Base-by-base conservation (phyloP, 2,329 filamentous ascomycete species). In the Fusarium caatingaense region DNA sequence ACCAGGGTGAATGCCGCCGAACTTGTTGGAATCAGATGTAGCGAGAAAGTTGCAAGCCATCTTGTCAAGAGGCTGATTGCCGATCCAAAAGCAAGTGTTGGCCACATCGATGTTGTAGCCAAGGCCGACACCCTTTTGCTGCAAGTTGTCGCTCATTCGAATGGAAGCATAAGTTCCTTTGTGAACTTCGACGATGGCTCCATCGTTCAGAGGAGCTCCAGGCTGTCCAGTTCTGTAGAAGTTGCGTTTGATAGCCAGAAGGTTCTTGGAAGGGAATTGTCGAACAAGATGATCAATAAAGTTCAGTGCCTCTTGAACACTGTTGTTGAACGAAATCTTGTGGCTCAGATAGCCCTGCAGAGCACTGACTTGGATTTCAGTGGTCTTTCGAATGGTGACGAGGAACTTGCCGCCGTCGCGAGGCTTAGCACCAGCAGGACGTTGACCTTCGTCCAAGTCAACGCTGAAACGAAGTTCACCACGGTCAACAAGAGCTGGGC, bases 141-240 rank as follows among this genome's bases (percentile, higher is more conserved):
- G 37, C 18, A 78, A 32, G 63, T 77, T 78, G 78, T 93, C 86
- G 48, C 91, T 91, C 23, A 95, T 86, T 44, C 94, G 89, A 54
- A 98, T 90, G 0, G 94, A 94, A 12, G 93, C 89, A 74, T 97
- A 98, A 7, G 94, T 91, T 30, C 96, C 96, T 78, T 97, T 97
- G 82, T 93, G 90, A 1, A 93, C 93, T 75, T 94, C 89, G 4
- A 96, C 59, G 85, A 89, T 58, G n/a, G 74, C 72, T 18, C 74
- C 78, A 23, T 86, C 82, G 34, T 89, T 87, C n/a, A 97, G 85
- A 6, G 84, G 80, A 9, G 78, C 80, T 0, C 83, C 80, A 23
- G 84, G 76, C 3, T 86, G 85, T 2, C 82, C 72, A 2, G 82
- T 80, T 41, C 88, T 83, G 80, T 97, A 98, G 77, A 97, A 97